Percentiles rank a stretch among this genome's conserved stretches.
Conservation (phyloP, 1,284 basidiomycete genomes). For the Pascua guehoae region DNA sequence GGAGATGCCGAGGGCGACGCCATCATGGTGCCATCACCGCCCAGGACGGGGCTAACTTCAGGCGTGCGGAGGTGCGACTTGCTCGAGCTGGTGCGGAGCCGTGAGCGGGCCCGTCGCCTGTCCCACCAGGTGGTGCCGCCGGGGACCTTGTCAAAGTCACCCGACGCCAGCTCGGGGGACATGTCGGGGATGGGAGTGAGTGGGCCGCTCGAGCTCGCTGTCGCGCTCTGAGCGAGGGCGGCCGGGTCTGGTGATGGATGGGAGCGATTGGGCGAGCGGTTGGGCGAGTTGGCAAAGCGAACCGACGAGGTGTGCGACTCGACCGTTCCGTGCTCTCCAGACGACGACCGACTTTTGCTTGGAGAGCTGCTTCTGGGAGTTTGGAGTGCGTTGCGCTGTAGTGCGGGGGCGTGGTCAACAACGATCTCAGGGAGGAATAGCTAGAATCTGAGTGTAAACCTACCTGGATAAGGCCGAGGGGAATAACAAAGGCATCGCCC, state of each 20-base stretch:
- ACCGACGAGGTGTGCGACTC: background rate
- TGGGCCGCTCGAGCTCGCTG: conserved; percentile 15
- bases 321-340: background rate
- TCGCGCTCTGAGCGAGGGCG: conserved; percentile 3
- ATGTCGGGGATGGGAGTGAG: conserved; percentile 13
- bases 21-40: background rate
- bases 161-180: conserved; percentile 1
- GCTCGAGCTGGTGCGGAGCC: conserved; percentile 8
- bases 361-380: background rate
- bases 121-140: conserved; percentile 13
- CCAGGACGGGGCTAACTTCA: background rate
- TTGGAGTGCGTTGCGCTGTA: conserved; percentile 5
- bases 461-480: conserved; percentile 74
- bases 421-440: no score
- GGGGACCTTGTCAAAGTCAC: no score
- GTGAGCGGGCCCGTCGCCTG: conserved; percentile 7
- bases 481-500: conserved; percentile 72
- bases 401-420: background rate
- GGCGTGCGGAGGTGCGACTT: conserved; percentile 7
- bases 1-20: conserved; percentile 6
- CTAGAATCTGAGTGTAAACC: conserved; percentile 7
- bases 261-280: conserved; percentile 1
- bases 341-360: background rate
- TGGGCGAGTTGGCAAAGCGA: conserved; percentile 2
- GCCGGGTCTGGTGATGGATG: conserved; percentile 1